phyloP scores from a whole-genome alignment of 2,329 filamentous ascomycete genomes.

The Plectosphaerella sp. region DNA sequence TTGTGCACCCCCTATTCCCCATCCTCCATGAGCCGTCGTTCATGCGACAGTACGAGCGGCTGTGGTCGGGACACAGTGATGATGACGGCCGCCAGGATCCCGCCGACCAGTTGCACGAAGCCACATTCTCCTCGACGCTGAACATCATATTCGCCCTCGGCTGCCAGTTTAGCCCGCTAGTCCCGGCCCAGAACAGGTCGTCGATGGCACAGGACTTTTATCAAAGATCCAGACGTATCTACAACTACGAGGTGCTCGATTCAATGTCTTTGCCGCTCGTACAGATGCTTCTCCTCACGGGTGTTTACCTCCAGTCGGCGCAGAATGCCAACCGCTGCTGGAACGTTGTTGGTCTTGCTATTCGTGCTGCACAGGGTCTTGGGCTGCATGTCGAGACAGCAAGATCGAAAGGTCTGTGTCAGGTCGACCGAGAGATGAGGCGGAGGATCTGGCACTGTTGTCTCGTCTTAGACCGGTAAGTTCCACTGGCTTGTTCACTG shows the following conservation, averaged over 20 bases:
- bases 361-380: conserved; percentile 21
- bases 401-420: conserved; percentile 1
- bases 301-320: conserved; percentile 22
- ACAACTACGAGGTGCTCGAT: conserved; percentile 21
- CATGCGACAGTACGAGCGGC: conserved; percentile 4
- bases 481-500: not conserved
- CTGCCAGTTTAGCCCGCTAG: conserved; percentile 15
- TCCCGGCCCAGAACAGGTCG: conserved; percentile 1
- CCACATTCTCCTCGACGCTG: conserved; percentile 16
- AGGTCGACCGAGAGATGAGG: conserved; percentile 21
- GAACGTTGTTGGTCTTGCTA: conserved; percentile 21
- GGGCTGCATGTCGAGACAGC: conserved; percentile 17
- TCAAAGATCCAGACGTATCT: conserved; percentile 16
- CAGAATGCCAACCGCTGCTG: conserved; percentile 22
- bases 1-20: conserved; percentile 13
- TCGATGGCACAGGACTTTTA: conserved; percentile 19
- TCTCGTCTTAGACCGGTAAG: conserved; percentile 20
- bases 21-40: conserved; percentile 10
- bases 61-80: conserved; percentile 4
- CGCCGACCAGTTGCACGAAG: conserved; percentile 1
- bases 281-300: conserved; percentile 22
- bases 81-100: not conserved
- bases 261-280: conserved; percentile 17
- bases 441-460: conserved; percentile 24
- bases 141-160: conserved; percentile 25